Evolutionary conservation across 805 yeast genomes (phyloP).

Genomic region (Saturnispora quitensis): DNA sequence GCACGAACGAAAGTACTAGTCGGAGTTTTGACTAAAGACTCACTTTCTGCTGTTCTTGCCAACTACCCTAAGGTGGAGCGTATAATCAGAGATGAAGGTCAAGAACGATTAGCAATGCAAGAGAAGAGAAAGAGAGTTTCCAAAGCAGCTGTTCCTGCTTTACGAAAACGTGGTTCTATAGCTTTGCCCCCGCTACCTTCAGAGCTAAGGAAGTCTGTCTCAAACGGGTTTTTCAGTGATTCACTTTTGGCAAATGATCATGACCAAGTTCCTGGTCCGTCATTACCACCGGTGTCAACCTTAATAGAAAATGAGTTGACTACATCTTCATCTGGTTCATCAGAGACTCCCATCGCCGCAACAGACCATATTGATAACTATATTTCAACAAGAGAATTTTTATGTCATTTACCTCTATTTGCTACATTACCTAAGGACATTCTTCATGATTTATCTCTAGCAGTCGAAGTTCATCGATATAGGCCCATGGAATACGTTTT

Average conservation of each 20-base stretch:
- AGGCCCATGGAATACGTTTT: conserved; percentile 54
- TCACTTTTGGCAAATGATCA: conserved; percentile 26
- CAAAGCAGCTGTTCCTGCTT: conserved; percentile 17
- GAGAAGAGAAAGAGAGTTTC: conserved; percentile 48
- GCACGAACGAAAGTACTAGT: conserved; percentile 58
- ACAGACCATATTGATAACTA: conserved; percentile 41
- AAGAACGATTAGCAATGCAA: conserved; percentile 63
- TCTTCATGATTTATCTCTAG: conserved; percentile 54
- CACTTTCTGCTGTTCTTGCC: conserved; percentile 48
- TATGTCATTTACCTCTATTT: conserved; percentile 52
- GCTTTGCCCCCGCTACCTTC: conserved; percentile 6
- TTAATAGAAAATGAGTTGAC: background rate
- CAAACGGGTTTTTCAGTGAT: conserved; percentile 10
- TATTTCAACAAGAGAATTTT: conserved; percentile 44
- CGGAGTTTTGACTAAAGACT: conserved; percentile 60
- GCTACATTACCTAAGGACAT: conserved; percentile 46
- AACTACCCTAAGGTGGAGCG: conserved; percentile 59
- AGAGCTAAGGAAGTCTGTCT: background rate
- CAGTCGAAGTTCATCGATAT: conserved; percentile 46
- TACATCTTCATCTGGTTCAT: background rate
- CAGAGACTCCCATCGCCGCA: background rate
- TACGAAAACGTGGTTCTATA: conserved; percentile 8
- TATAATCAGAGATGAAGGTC: conserved; percentile 68
- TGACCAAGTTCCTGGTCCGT: conserved; percentile 32
- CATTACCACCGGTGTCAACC: conserved; percentile 28